Percentiles rank a stretch among this genome's conserved stretches.
These are phyloP conservation scores for Trametes maxima DNA, from an alignment of 768 basidiomycete species.

Conservation along the genomic window DNA sequence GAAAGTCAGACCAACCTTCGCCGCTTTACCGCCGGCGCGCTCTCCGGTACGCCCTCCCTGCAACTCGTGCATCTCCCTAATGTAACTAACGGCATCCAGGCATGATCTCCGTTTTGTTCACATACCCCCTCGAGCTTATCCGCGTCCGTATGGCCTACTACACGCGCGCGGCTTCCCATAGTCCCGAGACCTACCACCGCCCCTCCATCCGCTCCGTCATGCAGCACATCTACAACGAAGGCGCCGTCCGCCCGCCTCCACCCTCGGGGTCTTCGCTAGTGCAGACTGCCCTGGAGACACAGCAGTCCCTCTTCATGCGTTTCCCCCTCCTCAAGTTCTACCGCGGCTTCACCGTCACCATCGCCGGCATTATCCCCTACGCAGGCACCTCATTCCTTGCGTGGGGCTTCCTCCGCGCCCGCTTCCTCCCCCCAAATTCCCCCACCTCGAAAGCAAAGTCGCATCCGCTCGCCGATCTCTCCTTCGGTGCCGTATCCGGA, in stretches of 20 bases:
- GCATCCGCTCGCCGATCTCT: slow-evolving; percentile 64
- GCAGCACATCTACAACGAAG: slow-evolving; percentile 72
- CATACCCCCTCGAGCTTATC: slow-evolving; percentile 94
- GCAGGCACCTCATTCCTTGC: slow-evolving; percentile 93
- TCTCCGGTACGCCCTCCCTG: slow-evolving; percentile 67
- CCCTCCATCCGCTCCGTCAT: slow-evolving; percentile 60
- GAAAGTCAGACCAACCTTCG: slow-evolving; percentile 75
- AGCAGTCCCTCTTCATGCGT: slow-evolving; percentile 49
- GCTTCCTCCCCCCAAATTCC: slow-evolving; percentile 48
- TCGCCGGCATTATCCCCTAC: slow-evolving; percentile 93
- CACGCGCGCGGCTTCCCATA: slow-evolving; percentile 42
- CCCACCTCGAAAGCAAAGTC: slow-evolving; percentile 40
- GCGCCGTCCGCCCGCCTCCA: slow-evolving; percentile 32
- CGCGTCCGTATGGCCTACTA: slow-evolving; percentile 95
- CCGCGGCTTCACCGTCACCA: slow-evolving; percentile 93
- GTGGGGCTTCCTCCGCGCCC: slow-evolving; percentile 78
- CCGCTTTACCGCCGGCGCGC: slow-evolving; percentile 84
- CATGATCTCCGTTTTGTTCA: slow-evolving; percentile 84
- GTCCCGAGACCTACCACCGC: slow-evolving; percentile 28
- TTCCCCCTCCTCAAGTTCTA: slow-evolving; percentile 90
- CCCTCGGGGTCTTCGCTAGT: slow-evolving; percentile 24
- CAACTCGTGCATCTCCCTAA: not conserved
- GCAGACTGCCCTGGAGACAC: slow-evolving; percentile 23
- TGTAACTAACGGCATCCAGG: slow-evolving; percentile 44
- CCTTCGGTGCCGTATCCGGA: slow-evolving; percentile 85